Percentiles rank a stretch among this genome's conserved stretches.
phyloP scores from a whole-genome alignment of 139 green algal genomes.

The Axilococcus clingmanii region DNA sequence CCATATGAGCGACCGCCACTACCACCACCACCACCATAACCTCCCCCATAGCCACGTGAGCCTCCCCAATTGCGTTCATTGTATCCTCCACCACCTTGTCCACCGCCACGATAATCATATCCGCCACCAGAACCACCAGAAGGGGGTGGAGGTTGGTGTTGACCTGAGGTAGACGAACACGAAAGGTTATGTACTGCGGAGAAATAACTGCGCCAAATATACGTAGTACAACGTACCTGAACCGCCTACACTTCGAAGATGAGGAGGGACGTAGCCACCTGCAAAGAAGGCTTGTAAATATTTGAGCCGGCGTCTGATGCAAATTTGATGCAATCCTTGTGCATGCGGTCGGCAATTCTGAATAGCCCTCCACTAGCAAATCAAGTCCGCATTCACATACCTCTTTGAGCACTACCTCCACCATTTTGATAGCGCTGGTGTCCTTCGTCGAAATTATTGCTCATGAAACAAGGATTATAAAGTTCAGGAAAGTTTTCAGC shows the following conservation, averaged over 20 bases:
- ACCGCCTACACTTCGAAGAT: slow-evolving; percentile 42
- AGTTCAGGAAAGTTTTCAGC: background rate
- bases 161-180: background rate
- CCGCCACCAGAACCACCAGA: slow-evolving; percentile 8
- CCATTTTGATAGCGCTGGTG: background rate
- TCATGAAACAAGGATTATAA: no score
- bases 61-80: no score
- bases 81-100: slow-evolving; percentile 16
- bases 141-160: background rate
- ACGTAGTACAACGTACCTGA: slow-evolving; percentile 12
- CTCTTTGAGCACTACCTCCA: background rate
- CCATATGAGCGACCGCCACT: slow-evolving; percentile 14
- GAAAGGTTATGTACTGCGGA: background rate
- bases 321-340: background rate
- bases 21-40: slow-evolving; percentile 9
- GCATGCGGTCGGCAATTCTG: no score
- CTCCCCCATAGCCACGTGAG: slow-evolving; percentile 13
- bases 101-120: slow-evolving; percentile 14
- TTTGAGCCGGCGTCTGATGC: background rate
- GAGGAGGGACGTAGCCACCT: slow-evolving; percentile 63
- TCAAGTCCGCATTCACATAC: background rate
- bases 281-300: background rate
- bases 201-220: background rate
- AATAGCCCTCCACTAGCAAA: no score
- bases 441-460: background rate